A percentile compares a stretch with the other conserved stretches of the same genome.
Evolutionary conservation across 2,329 filamentous ascomycete species (phyloP).

Genomic region (Alternaria hordeiaustralica): DNA sequence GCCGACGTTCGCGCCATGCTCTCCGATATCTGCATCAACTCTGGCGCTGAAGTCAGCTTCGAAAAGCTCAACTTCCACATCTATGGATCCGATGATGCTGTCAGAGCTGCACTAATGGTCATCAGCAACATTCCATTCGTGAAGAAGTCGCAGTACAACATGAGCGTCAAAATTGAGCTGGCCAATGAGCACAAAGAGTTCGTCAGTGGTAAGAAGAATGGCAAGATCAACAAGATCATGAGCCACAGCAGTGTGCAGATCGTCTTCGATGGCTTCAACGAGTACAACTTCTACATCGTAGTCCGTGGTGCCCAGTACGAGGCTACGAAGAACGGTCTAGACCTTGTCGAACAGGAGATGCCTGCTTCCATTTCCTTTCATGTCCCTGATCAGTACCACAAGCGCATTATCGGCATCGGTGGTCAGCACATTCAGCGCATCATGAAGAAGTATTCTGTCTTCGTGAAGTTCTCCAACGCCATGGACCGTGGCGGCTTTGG

Average conservation of each 20-base stretch:
- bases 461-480: slow-evolving; percentile 98
- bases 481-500: slow-evolving; percentile 96
- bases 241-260: slow-evolving; percentile 99
- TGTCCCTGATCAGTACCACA: slow-evolving; percentile 98
- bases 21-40: slow-evolving; percentile 94
- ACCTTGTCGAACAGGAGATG: slow-evolving; percentile 98
- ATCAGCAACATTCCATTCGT: slow-evolving; percentile 92
- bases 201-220: slow-evolving; percentile 99
- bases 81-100: slow-evolving; percentile 93
- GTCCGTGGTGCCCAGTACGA: slow-evolving; percentile 92
- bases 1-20: slow-evolving; percentile 87
- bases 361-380: slow-evolving; percentile 99
- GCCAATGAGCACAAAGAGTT: slow-evolving; percentile 99
- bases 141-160: slow-evolving; percentile 84
- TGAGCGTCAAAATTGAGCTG: slow-evolving; percentile 97
- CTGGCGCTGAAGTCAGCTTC: slow-evolving; percentile 91
- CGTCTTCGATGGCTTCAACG: slow-evolving; percentile 98
- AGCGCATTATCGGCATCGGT: slow-evolving; percentile 98
- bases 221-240: slow-evolving; percentile 99
- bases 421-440: slow-evolving; percentile 99
- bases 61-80: slow-evolving; percentile 94
- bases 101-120: slow-evolving; percentile 93
- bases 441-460: slow-evolving; percentile 99
- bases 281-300: slow-evolving; percentile 99
- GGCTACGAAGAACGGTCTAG: slow-evolving; percentile 89